Conservation (phyloP, 2,329 filamentous ascomycete genomes). For the Myriosclerotinia duriaeana region DNA sequence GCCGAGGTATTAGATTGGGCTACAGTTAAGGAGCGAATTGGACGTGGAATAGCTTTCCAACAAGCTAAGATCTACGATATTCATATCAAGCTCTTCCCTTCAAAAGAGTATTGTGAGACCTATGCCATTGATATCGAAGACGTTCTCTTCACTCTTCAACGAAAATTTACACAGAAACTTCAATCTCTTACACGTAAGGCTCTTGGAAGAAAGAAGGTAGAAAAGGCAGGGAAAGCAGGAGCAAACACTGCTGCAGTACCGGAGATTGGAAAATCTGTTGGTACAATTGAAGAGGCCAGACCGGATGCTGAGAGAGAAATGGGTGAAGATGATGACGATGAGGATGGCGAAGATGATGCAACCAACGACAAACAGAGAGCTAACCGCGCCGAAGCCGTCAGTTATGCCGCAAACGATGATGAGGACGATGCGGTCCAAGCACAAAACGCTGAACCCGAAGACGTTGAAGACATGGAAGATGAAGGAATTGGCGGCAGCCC, state of each 20-base stretch:
- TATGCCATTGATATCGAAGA: constrained; percentile 81
- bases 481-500: constrained; percentile 54
- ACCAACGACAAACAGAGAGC: constrained; percentile 71
- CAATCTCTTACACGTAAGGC: constrained; percentile 71
- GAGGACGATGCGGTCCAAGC: constrained; percentile 76
- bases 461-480: constrained; percentile 50
- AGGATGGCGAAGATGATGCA: constrained; percentile 69
- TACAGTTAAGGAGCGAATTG: constrained; percentile 75
- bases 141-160: constrained; percentile 77
- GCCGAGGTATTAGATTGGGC: constrained; percentile 81
- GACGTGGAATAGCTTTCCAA: constrained; percentile 64
- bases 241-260: constrained; percentile 70
- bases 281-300: constrained; percentile 53
- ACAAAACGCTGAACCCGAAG: constrained; percentile 57
- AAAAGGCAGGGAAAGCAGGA: constrained; percentile 52
- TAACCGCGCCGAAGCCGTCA: constrained; percentile 78
- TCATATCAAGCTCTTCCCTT: constrained; percentile 78
- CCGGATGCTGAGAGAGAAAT: constrained; percentile 44
- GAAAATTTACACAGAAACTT: constrained; percentile 71
- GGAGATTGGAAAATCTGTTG: constrained; percentile 66
- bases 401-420: constrained; percentile 90
- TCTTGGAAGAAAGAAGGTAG: constrained; percentile 76
- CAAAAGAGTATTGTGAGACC: constrained; percentile 76
- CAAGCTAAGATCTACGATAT: constrained; percentile 85
- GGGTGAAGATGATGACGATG: constrained; percentile 54